Conservation (phyloP, 1,139 yeast species). For the Spathaspora sp. region DNA sequence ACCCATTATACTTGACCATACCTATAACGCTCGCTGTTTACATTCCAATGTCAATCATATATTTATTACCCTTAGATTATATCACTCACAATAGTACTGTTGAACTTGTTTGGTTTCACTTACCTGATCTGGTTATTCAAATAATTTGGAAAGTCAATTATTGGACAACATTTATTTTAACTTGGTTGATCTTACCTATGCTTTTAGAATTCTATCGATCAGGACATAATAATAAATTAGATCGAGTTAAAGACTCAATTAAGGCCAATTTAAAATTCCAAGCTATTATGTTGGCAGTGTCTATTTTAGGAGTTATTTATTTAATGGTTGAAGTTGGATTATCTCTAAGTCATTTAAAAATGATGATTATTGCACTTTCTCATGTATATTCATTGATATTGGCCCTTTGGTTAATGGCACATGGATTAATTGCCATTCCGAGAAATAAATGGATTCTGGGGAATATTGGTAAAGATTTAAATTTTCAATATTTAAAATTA, state of each 20-base stretch:
- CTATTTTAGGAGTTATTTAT: slow-evolving; percentile 57
- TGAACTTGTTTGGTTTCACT: slow-evolving; percentile 22
- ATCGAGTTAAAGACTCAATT: slow-evolving; percentile 56
- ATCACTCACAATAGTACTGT: slow-evolving; percentile 29
- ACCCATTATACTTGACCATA: slow-evolving; percentile 33
- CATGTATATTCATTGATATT: slow-evolving; percentile 77
- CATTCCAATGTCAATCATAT: slow-evolving; percentile 42
- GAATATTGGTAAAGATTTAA: slow-evolving; percentile 34
- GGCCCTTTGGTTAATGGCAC: slow-evolving; percentile 85
- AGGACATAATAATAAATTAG: slow-evolving; percentile 55
- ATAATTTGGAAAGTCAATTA: slow-evolving; percentile 71
- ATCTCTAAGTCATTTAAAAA: slow-evolving; percentile 55
- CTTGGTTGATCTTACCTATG: slow-evolving; percentile 73
- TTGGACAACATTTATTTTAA: slow-evolving; percentile 75
- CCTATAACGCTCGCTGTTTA: slow-evolving; percentile 43
- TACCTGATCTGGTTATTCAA: slow-evolving; percentile 48
- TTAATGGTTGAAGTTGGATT: slow-evolving; percentile 63
- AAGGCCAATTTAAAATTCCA: slow-evolving; percentile 61
- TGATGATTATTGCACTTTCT: slow-evolving; percentile 71
- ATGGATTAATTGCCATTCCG: slow-evolving; percentile 72
- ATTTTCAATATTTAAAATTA: slow-evolving; percentile 51
- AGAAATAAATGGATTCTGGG: slow-evolving; percentile 56
- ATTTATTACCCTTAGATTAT: slow-evolving; percentile 43
- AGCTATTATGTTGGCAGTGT: slow-evolving; percentile 52
- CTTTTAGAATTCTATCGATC: slow-evolving; percentile 72